Base-by-base conservation (phyloP, 2,329 filamentous ascomycete genomes). In the Neonectria neomacrospora region DNA sequence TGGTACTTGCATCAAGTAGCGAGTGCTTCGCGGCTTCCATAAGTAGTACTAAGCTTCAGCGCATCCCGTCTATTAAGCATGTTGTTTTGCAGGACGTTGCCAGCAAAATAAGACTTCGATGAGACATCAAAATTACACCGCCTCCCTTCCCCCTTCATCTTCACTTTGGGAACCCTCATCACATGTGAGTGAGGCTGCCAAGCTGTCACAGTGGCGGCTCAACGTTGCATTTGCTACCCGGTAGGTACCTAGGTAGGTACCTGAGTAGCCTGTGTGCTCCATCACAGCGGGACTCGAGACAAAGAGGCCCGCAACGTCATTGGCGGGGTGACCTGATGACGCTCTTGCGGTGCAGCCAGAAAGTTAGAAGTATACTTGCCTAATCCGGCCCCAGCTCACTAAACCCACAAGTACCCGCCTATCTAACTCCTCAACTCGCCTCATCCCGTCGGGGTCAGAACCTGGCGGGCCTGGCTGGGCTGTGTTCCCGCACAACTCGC, bases 281-380 rank as follows among this genome's bases (percentile, higher is more conserved):
- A n/a, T n/a, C n/a, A n/a, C n/a, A n/a, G n/a, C 23, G 23, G 23
- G 23, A 26, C 23, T 26, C 23, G 23, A 26, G 51, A 48, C 47
- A 57, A 37, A 30, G 48, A 69, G 61, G 61, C 63, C 34, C 42
- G 65, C 61, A 74, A 73, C 72, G 72, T 74, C 72, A 74, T 74
- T 74, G 72, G 72, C 70, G 72, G 72, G 72, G 72, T 71, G 72
- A 72, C 64, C 62, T 60, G 65, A 67, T 67, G 63, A 65, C 65
- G 65, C 59, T 51, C 39, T 32, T 51, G 16, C 26, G 20, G n/a
- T 16, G 30, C 20, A 11, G 20, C 42, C n/a, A 22, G n/a, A 7
- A 14, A 20, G 59, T 34, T 65, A 66, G 32, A 8, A 6, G 0
- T 8, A 8, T 58, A 66, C 64, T 14, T 54, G 16, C 5, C 1